These are phyloP conservation scores for Dictyostelium capitatum DNA, from an alignment of 78 protist genomes.

Conservation along the genomic window DNA sequence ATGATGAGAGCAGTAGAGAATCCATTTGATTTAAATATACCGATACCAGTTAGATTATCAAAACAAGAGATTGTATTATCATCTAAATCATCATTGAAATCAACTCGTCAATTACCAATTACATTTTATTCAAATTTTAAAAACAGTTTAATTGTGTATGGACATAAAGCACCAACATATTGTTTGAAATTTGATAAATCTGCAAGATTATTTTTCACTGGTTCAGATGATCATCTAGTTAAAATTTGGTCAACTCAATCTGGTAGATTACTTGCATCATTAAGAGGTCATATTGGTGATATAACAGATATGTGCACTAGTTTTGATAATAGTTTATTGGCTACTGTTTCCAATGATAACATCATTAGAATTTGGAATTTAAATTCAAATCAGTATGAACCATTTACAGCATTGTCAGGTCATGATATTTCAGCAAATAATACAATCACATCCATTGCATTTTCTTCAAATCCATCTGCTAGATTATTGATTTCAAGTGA, in stretches of 20 bases:
- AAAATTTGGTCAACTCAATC: conserved; percentile 57
- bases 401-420: neutral
- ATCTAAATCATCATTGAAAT: neutral
- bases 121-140: conserved; percentile 1
- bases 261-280: conserved; percentile 41
- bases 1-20: neutral
- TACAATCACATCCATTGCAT: conserved; percentile 46
- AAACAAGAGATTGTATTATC: neutral
- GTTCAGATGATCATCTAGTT: conserved; percentile 63
- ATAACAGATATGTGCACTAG: conserved; percentile 64
- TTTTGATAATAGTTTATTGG: conserved; percentile 46
- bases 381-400: neutral
- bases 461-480: conserved; percentile 31
- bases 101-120: neutral
- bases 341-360: conserved; percentile 55
- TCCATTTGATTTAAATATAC: conserved; percentile 9
- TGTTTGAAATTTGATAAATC: conserved; percentile 62
- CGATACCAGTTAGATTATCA: neutral
- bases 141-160: conserved; percentile 23
- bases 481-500: conserved; percentile 24
- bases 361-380: conserved; percentile 52
- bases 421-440: conserved; percentile 27
- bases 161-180: conserved; percentile 72
- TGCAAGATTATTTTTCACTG: conserved; percentile 42
- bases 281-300: conserved; percentile 71